Evolutionary conservation across 139 green algal species (phyloP).

Genomic region (Chlamydomonas sp.): DNA sequence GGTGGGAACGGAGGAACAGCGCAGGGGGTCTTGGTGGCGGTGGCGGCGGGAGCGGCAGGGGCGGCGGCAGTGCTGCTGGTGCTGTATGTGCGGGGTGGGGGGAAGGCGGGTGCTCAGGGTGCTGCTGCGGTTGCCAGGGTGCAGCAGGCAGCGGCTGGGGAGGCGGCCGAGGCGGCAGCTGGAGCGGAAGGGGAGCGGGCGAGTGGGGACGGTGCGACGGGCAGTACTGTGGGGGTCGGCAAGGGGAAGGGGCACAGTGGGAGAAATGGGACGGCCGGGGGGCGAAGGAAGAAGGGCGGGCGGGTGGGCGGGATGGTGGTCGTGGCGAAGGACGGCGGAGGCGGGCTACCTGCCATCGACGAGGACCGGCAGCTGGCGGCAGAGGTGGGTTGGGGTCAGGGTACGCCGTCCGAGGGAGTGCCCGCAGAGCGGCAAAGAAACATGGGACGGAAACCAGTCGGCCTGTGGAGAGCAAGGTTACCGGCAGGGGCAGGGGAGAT

Average conservation of each 20-base stretch:
- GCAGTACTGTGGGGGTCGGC: too few relatives aligned
- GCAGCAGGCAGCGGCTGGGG: not conserved
- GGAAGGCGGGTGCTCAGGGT: not conserved
- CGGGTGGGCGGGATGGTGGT: not conserved
- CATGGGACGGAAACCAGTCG: too few relatives aligned
- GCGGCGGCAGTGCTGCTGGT: constrained; percentile 28
- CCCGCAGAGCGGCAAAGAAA: too few relatives aligned
- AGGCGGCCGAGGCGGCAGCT: not conserved
- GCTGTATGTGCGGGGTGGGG: not conserved
- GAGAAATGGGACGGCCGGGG: too few relatives aligned
- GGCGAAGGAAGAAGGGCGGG: not conserved
- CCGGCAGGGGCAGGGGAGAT: too few relatives aligned
- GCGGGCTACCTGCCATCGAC: not conserved
- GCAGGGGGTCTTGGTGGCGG: not conserved
- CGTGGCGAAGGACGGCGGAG: not conserved
- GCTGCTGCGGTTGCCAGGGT: not conserved
- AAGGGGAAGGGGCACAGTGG: too few relatives aligned
- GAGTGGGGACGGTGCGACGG: too few relatives aligned
- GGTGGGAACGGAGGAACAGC: not conserved
- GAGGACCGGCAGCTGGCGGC: not conserved
- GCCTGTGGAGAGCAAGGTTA: too few relatives aligned
- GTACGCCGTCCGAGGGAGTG: too few relatives aligned
- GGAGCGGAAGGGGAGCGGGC: too few relatives aligned
- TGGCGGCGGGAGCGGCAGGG: not conserved
- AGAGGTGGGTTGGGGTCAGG: too few relatives aligned